Base-by-base conservation (phyloP, 768 basidiomycete genomes). In the Candolleomyces aberdarensis region DNA sequence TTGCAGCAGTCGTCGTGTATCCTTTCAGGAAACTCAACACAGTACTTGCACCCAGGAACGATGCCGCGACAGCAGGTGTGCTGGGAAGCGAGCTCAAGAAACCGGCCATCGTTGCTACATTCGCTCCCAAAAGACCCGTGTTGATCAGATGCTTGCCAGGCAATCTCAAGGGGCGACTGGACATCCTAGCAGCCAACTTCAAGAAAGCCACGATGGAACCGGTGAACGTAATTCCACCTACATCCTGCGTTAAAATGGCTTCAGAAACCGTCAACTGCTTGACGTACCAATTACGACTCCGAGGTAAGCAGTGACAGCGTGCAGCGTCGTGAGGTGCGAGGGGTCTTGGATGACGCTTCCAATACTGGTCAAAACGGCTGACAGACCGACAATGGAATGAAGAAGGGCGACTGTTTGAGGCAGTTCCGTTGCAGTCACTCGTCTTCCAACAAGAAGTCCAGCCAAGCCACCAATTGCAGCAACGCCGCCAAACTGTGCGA, bases 151-250 rank as follows among this genome's bases (percentile, higher is more conserved):
- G 93, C 65, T 89, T 86, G 46, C 83, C 92, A 4, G 92, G 92
- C 48, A 95, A 77, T 22, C 78, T 75, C 20, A 93, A 73, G 0
- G 93, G 87, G 63, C 80, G 85, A 47, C 89, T 91, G 5, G 88
- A 80, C 85, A 94, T 91, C 59, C 82, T 85, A 8, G 89, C 92
- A 6, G 92, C 91, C 41, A 95, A 80, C 70, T 95, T 95, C 50
- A 95, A 73, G 81, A 93, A 95, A 4, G 93, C 93, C 15, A 95
- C 89, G 47, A 95, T 85, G 1, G 92, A 94, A 29, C 92, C 92
- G 3, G 93, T 94, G 68, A 95, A 95, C 0, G 93, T 94, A 56
- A 95, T 80, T 60, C 93, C 93, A 74, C 87, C 85, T 82, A 60
- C 8, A 11, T 36, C 11, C 36, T 36, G 36, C 32, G 8, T 36